These are phyloP conservation scores for Penicillium canescens DNA, from an alignment of 495 filamentous ascomycete genomes.

Conservation along the genomic window DNA sequence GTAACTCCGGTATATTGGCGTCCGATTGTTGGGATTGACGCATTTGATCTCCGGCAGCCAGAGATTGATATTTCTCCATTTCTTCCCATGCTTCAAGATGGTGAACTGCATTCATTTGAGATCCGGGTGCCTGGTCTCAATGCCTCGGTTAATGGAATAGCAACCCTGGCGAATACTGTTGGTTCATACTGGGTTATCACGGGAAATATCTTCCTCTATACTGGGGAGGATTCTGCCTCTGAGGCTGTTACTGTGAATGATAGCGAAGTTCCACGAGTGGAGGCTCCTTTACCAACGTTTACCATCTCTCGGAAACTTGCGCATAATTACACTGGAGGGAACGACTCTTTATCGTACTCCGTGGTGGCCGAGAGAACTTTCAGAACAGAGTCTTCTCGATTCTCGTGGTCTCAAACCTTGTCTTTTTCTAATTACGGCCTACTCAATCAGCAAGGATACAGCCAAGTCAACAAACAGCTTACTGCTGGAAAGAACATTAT, in stretches of 20 bases:
- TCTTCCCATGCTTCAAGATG: conserved; percentile 67
- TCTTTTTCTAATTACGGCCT: conserved; percentile 58
- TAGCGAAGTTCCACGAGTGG: conserved; percentile 21
- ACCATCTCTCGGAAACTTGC: conserved; percentile 38
- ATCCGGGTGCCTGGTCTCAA: conserved; percentile 68
- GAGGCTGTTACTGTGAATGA: conserved; percentile 12
- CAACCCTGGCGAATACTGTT: conserved; percentile 58
- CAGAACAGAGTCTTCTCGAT: conserved; percentile 46
- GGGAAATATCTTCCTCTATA: conserved; percentile 79
- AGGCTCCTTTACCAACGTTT: conserved; percentile 43
- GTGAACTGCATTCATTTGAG: conserved; percentile 65
- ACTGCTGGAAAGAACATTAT: conserved; percentile 61
- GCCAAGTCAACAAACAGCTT: conserved; percentile 61
- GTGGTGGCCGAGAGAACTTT: conserved; percentile 59
- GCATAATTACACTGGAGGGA: conserved; percentile 51
- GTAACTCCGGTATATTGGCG: conserved; percentile 80
- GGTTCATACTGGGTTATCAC: conserved; percentile 80
- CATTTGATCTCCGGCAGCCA: conserved; percentile 78
- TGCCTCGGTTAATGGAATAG: conserved; percentile 37
- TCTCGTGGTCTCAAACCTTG: conserved; percentile 65
- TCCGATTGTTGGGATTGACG: conserved; percentile 81
- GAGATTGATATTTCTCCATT: conserved; percentile 86
- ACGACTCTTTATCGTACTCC: conserved; percentile 61
- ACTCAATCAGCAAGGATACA: conserved; percentile 57
- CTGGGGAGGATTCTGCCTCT: conserved; percentile 48